These are phyloP conservation scores for Excoecaria agallocha DNA, from an alignment of 345 rosid genomes.

Conservation along the genomic window DNA sequence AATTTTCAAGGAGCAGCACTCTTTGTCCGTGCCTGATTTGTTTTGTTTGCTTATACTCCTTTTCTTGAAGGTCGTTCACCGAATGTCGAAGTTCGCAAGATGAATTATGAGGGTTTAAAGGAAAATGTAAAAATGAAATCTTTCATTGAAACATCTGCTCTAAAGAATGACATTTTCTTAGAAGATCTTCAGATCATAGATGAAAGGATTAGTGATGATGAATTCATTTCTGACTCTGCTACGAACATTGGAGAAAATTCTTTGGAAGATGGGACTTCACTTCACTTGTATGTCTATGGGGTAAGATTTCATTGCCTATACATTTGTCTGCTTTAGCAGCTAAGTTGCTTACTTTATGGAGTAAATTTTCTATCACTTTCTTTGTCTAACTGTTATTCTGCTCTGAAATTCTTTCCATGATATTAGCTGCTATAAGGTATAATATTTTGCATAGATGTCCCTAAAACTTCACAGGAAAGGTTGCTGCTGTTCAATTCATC, in stretches of 20 bases:
- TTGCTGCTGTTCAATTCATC: background rate
- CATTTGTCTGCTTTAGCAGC: background rate
- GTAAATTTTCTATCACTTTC: background rate
- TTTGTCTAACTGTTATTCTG: background rate
- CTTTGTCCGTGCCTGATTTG: background rate
- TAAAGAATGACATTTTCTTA: slow-evolving; percentile 28
- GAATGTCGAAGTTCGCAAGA: slow-evolving; percentile 60
- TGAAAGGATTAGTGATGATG: slow-evolving; percentile 29
- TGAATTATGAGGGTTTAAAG: slow-evolving; percentile 39
- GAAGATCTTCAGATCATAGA: slow-evolving; percentile 32
- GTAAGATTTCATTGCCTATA: slow-evolving; percentile 37
- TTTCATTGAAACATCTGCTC: slow-evolving; percentile 16
- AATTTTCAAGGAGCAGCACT: background rate
- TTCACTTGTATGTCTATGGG: slow-evolving; percentile 65
- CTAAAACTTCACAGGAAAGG: background rate
- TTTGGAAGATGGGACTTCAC: slow-evolving; percentile 27
- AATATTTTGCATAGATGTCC: background rate
- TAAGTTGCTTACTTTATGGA: background rate
- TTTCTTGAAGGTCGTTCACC: slow-evolving; percentile 57
- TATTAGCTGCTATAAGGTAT: background rate
- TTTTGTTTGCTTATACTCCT: slow-evolving; percentile 17
- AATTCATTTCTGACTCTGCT: slow-evolving; percentile 32
- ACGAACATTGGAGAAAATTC: slow-evolving; percentile 33
- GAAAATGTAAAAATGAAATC: slow-evolving; percentile 32
- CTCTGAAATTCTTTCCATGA: background rate